phyloP scores from a whole-genome alignment of 129 eudicot genomes.

The Oenanthe sinensis region DNA sequence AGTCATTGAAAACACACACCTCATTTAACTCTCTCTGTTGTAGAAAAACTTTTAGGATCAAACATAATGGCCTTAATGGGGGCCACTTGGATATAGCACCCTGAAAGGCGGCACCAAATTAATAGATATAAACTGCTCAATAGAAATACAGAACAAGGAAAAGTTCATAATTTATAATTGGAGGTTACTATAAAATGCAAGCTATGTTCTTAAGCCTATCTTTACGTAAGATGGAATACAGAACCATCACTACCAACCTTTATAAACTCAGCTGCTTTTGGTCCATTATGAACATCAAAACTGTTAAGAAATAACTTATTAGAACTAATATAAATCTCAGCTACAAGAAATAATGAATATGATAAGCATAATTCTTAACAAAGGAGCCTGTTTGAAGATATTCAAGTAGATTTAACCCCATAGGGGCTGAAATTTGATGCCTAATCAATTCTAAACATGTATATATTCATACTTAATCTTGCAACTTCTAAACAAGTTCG shows the following conservation, averaged over 20 bases:
- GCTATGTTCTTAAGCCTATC: not conserved
- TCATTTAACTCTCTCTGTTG: conserved; percentile 89
- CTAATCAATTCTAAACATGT: too few relatives aligned
- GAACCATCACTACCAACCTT: conserved; percentile 35
- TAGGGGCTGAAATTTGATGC: not conserved
- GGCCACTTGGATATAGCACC: conserved; percentile 76
- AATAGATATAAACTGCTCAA: not conserved
- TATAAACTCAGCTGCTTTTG: conserved; percentile 85
- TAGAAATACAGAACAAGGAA: not conserved
- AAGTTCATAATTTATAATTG: not conserved
- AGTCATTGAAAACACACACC: conserved; percentile 24
- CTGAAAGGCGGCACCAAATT: conserved; percentile 23
- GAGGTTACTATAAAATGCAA: not conserved
- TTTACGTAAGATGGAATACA: not conserved
- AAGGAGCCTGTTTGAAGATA: not conserved
- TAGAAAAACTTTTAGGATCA: conserved; percentile 80
- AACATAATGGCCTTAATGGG: conserved; percentile 74
- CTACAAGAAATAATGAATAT: not conserved
- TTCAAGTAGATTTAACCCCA: not conserved
- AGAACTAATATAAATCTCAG: conserved; percentile 12
- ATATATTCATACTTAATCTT: not conserved
- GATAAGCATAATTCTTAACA: not conserved
- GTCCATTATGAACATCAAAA: conserved; percentile 91
- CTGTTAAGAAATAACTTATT: conserved; percentile 28
- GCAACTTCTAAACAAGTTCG: not conserved